These are phyloP conservation scores for Coccomyxa subellipsoidea DNA, from an alignment of 163 green algal genomes.

Conservation along the genomic window DNA sequence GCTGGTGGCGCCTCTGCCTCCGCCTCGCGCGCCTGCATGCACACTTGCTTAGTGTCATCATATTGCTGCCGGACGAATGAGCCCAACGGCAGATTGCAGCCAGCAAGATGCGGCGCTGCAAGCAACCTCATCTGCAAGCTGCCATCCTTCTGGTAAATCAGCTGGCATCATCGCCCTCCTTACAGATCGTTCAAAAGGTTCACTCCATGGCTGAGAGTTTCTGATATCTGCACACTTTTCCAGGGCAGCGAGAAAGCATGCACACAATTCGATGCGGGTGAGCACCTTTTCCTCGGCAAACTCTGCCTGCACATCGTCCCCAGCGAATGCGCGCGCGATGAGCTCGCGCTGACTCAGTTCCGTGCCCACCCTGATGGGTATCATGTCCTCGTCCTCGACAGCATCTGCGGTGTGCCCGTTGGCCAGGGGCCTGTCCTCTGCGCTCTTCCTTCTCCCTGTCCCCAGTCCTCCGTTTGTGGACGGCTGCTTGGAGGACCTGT, in stretches of 20 bases:
- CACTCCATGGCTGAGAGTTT: too few species aligned
- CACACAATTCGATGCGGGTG: too few species aligned
- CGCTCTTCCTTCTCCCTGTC: not conserved
- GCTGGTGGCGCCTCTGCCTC: slow-evolving; percentile 63
- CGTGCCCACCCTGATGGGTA: not conserved
- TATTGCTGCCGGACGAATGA: too few species aligned
- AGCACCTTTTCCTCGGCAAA: slow-evolving; percentile 91
- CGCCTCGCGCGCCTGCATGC: slow-evolving; percentile 70
- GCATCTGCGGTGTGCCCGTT: not conserved
- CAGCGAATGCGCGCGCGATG: slow-evolving; percentile 78
- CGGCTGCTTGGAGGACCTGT: not conserved
- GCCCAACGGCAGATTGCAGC: too few species aligned
- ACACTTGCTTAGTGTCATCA: too few species aligned
- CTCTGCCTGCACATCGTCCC: slow-evolving; percentile 88
- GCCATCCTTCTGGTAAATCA: too few species aligned
- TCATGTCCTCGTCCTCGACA: not conserved
- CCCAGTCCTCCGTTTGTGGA: not conserved
- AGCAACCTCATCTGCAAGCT: too few species aligned
- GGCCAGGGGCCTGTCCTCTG: not conserved
- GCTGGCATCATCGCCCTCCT: too few species aligned
- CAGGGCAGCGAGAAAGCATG: too few species aligned
- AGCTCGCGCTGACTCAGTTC: slow-evolving; percentile 60
- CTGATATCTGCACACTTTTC: too few species aligned
- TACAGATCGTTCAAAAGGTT: too few species aligned
- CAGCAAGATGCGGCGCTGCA: too few species aligned